These are phyloP conservation scores for Malassezia sympodialis DNA, from an alignment of 1,284 basidiomycete genomes.

Conservation along the genomic window DNA sequence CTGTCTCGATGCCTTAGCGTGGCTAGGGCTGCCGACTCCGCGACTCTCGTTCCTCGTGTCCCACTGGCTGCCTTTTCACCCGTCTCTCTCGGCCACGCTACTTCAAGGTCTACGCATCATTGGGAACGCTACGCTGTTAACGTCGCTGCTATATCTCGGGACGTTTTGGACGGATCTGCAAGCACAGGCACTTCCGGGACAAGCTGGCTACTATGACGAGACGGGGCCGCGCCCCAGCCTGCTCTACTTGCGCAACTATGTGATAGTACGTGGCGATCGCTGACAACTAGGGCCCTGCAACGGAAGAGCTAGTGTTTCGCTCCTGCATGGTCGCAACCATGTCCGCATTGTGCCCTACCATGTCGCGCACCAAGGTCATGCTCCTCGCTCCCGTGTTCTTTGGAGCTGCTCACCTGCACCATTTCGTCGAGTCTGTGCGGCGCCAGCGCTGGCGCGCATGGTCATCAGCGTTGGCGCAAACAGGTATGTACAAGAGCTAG, in stretches of 20 bases:
- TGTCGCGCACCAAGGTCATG: slow-evolving; percentile 56
- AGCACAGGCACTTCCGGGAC: slow-evolving; percentile 57
- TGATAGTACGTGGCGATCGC: slow-evolving; percentile 56
- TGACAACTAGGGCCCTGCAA: slow-evolving; percentile 64
- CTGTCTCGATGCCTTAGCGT: slow-evolving; percentile 16
- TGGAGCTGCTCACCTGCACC: slow-evolving; percentile 81
- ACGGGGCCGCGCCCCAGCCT: slow-evolving; percentile 29
- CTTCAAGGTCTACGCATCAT: slow-evolving; percentile 2
- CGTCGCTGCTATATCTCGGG: slow-evolving; percentile 70
- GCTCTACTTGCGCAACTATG: slow-evolving; percentile 57
- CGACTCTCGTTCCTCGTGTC: slow-evolving; percentile 22
- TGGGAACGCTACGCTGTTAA: slow-evolving; percentile 49
- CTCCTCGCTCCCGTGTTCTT: slow-evolving; percentile 76
- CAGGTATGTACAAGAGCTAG: slow-evolving; percentile 54
- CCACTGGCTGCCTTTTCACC: slow-evolving; percentile 22
- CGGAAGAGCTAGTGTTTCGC: slow-evolving; percentile 86
- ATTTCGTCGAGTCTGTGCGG: slow-evolving; percentile 60
- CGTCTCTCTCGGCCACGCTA: slow-evolving; percentile 14
- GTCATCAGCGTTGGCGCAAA: slow-evolving; percentile 56
- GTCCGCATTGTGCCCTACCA: slow-evolving; percentile 56
- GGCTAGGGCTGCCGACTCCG: slow-evolving; percentile 29
- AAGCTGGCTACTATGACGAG: slow-evolving; percentile 50
- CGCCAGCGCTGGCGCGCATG: slow-evolving; percentile 52
- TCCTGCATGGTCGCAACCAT: slow-evolving; percentile 69
- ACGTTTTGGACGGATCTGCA: slow-evolving; percentile 64